Conservation (phyloP, 23 red algal species). For the Agarophyton chilense region DNA sequence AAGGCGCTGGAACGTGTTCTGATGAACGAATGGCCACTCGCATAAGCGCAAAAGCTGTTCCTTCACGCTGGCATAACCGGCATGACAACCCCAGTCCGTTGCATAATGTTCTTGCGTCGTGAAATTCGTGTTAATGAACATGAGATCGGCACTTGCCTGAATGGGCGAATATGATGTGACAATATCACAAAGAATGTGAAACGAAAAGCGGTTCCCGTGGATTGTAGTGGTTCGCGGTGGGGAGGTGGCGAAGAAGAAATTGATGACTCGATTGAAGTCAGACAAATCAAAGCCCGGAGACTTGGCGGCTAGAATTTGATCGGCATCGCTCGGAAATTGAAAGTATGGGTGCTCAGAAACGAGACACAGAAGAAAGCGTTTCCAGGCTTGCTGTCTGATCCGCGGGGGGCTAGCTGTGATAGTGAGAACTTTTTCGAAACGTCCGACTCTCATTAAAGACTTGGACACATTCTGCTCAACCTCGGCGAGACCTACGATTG, state of each 20-base stretch:
- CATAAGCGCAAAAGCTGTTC: slow-evolving; percentile 46
- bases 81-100: slow-evolving; percentile 55
- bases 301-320: not conserved
- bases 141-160: not conserved
- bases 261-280: slow-evolving; percentile 26
- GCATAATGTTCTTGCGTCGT: not conserved
- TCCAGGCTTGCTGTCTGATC: slow-evolving; percentile 18
- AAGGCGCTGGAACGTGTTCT: slow-evolving; percentile 50
- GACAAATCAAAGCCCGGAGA: slow-evolving; percentile 47
- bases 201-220: not conserved
- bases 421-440: slow-evolving; percentile 48
- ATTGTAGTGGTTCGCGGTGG: not conserved
- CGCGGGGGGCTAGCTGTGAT: not conserved
- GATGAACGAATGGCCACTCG: slow-evolving; percentile 67
- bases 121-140: slow-evolving; percentile 1
- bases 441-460: slow-evolving; percentile 32
- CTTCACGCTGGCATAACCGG: slow-evolving; percentile 61
- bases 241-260: not conserved
- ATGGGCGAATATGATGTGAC: slow-evolving; percentile 19
- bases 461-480: not conserved
- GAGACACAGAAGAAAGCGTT: slow-evolving; percentile 16
- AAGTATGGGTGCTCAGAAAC: not conserved
- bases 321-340: not conserved
- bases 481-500: slow-evolving; percentile 36
- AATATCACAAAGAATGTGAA: not conserved